Base-by-base conservation (phyloP, 495 filamentous ascomycete genomes). In the Hamigera avellanea region DNA sequence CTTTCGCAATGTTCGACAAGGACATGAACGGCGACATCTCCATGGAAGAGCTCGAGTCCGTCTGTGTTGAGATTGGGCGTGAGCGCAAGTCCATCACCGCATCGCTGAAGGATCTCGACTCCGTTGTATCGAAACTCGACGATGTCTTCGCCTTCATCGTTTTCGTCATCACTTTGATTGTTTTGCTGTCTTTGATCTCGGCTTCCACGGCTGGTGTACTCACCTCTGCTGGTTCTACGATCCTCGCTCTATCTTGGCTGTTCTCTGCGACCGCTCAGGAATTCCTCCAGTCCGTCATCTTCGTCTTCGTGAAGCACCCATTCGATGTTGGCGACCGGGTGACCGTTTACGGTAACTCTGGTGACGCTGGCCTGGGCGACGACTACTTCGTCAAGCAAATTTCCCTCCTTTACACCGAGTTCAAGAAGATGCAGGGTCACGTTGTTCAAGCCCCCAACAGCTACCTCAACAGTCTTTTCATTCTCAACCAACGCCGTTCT, bases 361-460 rank as follows among this genome's bases (percentile, higher is more conserved):
- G 89, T 40, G 68, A 77, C 17, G 49, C 69, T 12, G 71, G 85
- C 54, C 67, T 71, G 13, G 86, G 87, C 16, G 88, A 95, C 51
- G 87, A 94, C 48, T 95, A 95, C 61, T 93, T 94, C 41, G 86
- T 98, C 36, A 88, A 93, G 38, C 84, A 95, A 44, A 88, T 95
- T 30, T 81, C 86, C 6, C 67, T 96, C n/a, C 73, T 98, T 8
- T 95, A 87, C 50, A 95, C 91, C 18, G 91, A 95, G 50, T 94
- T 95, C 66, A 95, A 95, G 64, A 96, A 95, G 64, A 86, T 95
- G 79, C 80, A 95, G 51, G 89, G 89, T 9, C 87, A 95, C 43
- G 76, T 95, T 10, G 89, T 96, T 2, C 89, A 96, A 54, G 91
- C 89, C 0, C 91, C 91, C 3, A 96, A 96, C 68, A 89, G 79